Percentiles rank a stretch among this genome's conserved stretches.
Evolutionary conservation across 1,284 basidiomycete species (phyloP).

Genomic region (Kwoniella shivajii): DNA sequence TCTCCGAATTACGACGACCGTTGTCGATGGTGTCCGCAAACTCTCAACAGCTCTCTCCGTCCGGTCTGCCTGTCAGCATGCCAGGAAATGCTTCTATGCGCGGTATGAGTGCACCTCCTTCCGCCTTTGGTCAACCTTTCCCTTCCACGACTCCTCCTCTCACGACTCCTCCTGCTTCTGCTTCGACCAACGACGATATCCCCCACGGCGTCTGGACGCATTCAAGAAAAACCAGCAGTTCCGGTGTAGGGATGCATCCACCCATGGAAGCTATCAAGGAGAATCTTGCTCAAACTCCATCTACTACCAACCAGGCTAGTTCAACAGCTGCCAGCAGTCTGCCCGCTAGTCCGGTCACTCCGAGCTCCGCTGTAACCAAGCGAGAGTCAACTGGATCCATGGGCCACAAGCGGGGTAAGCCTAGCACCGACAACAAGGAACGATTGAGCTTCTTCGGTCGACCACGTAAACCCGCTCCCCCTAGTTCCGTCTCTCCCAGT

Average conservation of each 20-base stretch:
- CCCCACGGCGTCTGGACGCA: conserved; percentile 34
- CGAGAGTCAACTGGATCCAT: conserved; percentile 49
- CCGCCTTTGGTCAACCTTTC: conserved; percentile 18
- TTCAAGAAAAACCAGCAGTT: conserved; percentile 39
- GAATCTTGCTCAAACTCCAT: conserved; percentile 15
- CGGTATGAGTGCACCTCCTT: conserved; percentile 35
- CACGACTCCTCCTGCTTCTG: conserved; percentile 25
- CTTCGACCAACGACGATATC: conserved; percentile 24
- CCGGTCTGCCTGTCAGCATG: conserved; percentile 38
- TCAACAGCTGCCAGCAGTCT: conserved; percentile 37
- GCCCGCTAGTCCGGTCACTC: conserved; percentile 45
- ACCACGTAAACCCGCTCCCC: conserved; percentile 75
- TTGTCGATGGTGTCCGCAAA: conserved; percentile 57
- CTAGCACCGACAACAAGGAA: conserved; percentile 53
- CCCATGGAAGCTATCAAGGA: conserved; percentile 37
- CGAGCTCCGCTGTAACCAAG: conserved; percentile 37
- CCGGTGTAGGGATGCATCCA: conserved; percentile 16
- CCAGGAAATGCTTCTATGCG: conserved; percentile 15
- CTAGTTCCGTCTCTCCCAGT: conserved; percentile 34
- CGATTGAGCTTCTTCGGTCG: conserved; percentile 70
- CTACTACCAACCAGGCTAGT: conserved; percentile 17
- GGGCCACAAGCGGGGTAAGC: conserved; percentile 50
- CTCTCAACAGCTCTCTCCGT: conserved; percentile 33
- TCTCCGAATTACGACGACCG: conserved; percentile 79
- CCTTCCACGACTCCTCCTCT: conserved; percentile 25